phyloP scores from a whole-genome alignment of 768 basidiomycete genomes.

The Lactarius indigo region DNA sequence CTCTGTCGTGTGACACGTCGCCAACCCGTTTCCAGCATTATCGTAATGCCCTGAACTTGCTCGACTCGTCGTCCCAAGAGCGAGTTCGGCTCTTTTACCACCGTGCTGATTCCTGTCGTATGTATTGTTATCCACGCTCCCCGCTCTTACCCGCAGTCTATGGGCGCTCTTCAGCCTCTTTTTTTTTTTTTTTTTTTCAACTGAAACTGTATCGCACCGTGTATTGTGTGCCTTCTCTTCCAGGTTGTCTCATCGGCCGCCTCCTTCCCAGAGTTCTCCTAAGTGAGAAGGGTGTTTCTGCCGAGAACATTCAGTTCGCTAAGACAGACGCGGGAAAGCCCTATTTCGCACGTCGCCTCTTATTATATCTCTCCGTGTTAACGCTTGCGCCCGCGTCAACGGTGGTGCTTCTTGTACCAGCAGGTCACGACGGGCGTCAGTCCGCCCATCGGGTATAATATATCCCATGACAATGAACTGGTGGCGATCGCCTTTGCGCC shows the following conservation, averaged over 20 bases:
- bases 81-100: slow-evolving; percentile 65
- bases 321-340: slow-evolving; percentile 69
- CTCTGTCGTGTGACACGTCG: background rate
- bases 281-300: slow-evolving; percentile 50
- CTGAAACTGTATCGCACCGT: background rate
- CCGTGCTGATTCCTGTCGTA: slow-evolving; percentile 74
- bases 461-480: slow-evolving; percentile 75
- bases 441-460: slow-evolving; percentile 71
- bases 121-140: slow-evolving; percentile 24
- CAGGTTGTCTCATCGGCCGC: slow-evolving; percentile 76
- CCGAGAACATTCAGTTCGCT: slow-evolving; percentile 47
- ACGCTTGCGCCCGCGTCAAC: background rate
- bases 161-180: background rate
- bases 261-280: slow-evolving; percentile 66
- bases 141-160: background rate
- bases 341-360: slow-evolving; percentile 53
- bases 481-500: slow-evolving; percentile 60
- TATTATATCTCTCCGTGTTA: background rate
- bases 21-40: slow-evolving; percentile 49
- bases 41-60: slow-evolving; percentile 49
- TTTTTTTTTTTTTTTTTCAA: background rate
- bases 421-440: slow-evolving; percentile 45
- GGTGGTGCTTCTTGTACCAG: background rate
- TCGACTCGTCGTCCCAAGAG: slow-evolving; percentile 54
- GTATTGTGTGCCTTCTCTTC: background rate